Conservation (phyloP, 768 basidiomycete species). For the Cystofilobasidium macerans region DNA sequence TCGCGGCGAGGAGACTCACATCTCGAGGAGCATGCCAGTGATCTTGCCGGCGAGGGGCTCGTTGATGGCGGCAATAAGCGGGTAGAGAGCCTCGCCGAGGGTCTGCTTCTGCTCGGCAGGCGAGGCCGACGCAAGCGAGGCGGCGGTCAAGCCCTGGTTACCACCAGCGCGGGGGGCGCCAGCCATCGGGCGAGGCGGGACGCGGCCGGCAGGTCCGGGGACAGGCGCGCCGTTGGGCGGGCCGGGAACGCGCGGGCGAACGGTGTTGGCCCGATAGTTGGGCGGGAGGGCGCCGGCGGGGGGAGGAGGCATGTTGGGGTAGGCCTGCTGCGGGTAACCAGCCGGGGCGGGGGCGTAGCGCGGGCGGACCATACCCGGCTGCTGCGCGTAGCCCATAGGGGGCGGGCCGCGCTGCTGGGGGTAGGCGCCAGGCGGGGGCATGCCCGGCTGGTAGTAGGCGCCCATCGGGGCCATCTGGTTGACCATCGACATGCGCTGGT, state of each 20-base stretch:
- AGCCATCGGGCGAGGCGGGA: slow-evolving; percentile 33
- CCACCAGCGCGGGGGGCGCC: slow-evolving; percentile 45
- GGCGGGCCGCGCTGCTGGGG: slow-evolving; percentile 24
- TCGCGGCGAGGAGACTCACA: slow-evolving; percentile 54
- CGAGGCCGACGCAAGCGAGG: slow-evolving; percentile 50
- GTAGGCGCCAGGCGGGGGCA: slow-evolving; percentile 29
- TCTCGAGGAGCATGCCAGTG: slow-evolving; percentile 94
- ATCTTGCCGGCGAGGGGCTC: slow-evolving; percentile 93
- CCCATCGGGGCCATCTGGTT: slow-evolving; percentile 33
- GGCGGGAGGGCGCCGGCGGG: slow-evolving; percentile 25
- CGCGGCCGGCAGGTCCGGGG: slow-evolving; percentile 32
- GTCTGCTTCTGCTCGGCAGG: slow-evolving; percentile 95
- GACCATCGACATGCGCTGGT: slow-evolving; percentile 55
- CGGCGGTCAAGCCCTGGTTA: slow-evolving; percentile 52
- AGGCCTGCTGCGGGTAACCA: slow-evolving; percentile 22
- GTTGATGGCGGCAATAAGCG: slow-evolving; percentile 67
- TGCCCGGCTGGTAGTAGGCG: slow-evolving; percentile 30
- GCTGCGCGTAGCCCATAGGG: slow-evolving; percentile 13
- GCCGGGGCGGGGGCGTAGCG: slow-evolving; percentile 25
- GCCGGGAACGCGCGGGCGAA: slow-evolving; percentile 42
- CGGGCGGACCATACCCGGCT: slow-evolving; percentile 25
- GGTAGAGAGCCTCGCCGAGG: slow-evolving; percentile 91
- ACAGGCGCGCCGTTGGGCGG: slow-evolving; percentile 34
- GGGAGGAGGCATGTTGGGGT: slow-evolving; percentile 22
- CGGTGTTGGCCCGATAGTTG: slow-evolving; percentile 34